Base-by-base conservation (phyloP, 2,329 filamentous ascomycete genomes). In the Didymella sp. region DNA sequence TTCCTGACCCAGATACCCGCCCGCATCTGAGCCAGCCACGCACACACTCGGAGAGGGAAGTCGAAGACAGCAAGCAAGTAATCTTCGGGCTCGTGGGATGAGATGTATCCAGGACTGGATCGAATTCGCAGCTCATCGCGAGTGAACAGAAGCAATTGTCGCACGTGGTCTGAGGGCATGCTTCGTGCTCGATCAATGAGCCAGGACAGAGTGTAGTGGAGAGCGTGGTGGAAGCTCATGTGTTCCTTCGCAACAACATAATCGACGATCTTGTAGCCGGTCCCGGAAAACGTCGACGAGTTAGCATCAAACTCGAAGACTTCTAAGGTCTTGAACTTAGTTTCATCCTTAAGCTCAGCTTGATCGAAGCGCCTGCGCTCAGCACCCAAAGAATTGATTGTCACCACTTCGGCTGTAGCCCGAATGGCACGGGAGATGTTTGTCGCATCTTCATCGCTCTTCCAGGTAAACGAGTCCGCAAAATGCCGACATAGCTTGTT, bases 1-100 rank as follows among this genome's bases (percentile, higher is more conserved):
- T 99, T 99, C 53, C 95, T 88, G 61, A 99, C 94, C 95, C 96
- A 99, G 88, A 98, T 96, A 48, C 92, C 91, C 17, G 94, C 92
- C 75, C 96, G 96, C 87, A 99, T 98, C 79, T 99, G 96, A 6
- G 95, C 91, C 28, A 99, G 82, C 95, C 95, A 99, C 19, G 92
- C 92, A 73, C 92, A 97, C 0, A 98, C 93, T 49, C 96, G 86
- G 4, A 99, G 81, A 0, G 96, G 94, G 68, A 91, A 96, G 74
- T 99, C 95, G 69, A 99, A 96, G 48, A 92, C 86, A 2, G 90
- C 89, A 74, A 96, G 87, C 21, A 96, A 81, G 69, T 93, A 88
- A 72, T 96, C 92, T 67, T 96, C 90, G 0, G 89, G 79, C 0
- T 80, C 80, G 61, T 85, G 84, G 15, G 86, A 82, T 21, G 83